Percentiles rank a stretch among this genome's conserved stretches.
These are phyloP conservation scores for Rhizophlyctis rosea DNA, from an alignment of 192 early-diverging fungal species.

Conservation along the genomic window DNA sequence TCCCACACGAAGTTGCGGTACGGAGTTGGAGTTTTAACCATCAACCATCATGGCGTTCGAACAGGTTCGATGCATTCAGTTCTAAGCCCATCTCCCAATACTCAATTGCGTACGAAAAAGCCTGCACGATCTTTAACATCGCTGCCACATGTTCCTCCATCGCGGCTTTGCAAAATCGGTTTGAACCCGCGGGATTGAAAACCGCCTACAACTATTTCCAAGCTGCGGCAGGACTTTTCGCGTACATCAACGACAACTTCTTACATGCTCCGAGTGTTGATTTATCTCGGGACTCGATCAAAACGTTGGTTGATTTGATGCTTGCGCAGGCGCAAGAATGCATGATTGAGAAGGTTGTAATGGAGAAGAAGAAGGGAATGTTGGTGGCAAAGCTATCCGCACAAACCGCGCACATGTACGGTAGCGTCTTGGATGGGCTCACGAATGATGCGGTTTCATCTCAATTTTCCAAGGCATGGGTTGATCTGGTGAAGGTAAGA, in stretches of 20 bases:
- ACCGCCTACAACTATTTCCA: conserved; percentile 88
- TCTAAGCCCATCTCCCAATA: conserved; percentile 74
- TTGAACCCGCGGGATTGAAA: conserved; percentile 71
- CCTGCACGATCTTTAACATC: conserved; percentile 91
- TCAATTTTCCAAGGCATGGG: conserved; percentile 80
- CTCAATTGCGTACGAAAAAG: conserved; percentile 97
- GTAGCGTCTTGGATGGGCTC: conserved; percentile 69
- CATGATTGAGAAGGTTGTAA: conserved; percentile 77
- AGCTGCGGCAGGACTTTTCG: conserved; percentile 88
- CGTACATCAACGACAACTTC: conserved; percentile 98
- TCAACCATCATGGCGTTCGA: conserved; percentile 1
- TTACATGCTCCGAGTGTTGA: conserved; percentile 93
- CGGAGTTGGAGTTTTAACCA: not conserved
- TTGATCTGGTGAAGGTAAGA: conserved; percentile 70
- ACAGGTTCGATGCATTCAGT: conserved; percentile 79
- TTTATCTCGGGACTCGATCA: conserved; percentile 85
- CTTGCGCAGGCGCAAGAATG: conserved; percentile 94
- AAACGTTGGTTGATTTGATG: conserved; percentile 80
- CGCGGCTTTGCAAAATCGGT: conserved; percentile 71
- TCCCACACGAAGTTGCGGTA: not conserved
- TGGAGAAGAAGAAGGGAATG: conserved; percentile 84
- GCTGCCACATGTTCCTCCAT: conserved; percentile 71
- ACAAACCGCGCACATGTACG: conserved; percentile 59
- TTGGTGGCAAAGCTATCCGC: conserved; percentile 88
- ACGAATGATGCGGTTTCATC: conserved; percentile 59